Conservation (phyloP, 2,329 filamentous ascomycete species). For the Cercospora janseana region DNA sequence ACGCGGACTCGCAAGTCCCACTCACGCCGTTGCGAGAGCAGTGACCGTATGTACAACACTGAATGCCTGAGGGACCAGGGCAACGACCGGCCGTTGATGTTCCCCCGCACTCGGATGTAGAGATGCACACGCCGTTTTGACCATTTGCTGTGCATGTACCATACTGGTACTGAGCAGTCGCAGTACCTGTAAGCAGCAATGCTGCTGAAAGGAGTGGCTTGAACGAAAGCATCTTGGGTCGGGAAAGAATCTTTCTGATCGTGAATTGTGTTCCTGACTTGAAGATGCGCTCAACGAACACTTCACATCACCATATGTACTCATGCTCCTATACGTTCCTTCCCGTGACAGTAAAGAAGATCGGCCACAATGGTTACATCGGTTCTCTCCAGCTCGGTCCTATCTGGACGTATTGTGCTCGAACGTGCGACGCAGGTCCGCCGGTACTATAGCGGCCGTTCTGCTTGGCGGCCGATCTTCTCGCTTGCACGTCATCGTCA, state of each 20-base stretch:
- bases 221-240: background rate
- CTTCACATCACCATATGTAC: background rate
- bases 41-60: conserved; percentile 17
- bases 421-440: conserved; percentile 11
- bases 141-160: conserved; percentile 17
- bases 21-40: conserved; percentile 7
- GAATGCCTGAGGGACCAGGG: conserved; percentile 13
- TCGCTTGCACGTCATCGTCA: background rate
- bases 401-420: background rate
- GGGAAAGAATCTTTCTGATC: background rate
- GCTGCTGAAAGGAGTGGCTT: background rate
- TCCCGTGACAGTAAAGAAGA: background rate
- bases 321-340: background rate
- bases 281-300: background rate
- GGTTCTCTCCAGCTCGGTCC: background rate
- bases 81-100: conserved; percentile 13
- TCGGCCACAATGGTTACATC: conserved; percentile 11
- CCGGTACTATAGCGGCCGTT: background rate
- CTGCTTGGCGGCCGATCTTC: conserved; percentile 10
- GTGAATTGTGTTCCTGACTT: background rate
- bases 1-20: conserved; percentile 15
- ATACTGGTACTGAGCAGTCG: conserved; percentile 12
- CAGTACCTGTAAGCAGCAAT: background rate
- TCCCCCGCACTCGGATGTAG: conserved; percentile 6
- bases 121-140: conserved; percentile 16